A percentile compares a stretch with the other conserved stretches of the same genome.
Conservation (phyloP, 257 asterid species). For the Ocimum tenuiflorum region DNA sequence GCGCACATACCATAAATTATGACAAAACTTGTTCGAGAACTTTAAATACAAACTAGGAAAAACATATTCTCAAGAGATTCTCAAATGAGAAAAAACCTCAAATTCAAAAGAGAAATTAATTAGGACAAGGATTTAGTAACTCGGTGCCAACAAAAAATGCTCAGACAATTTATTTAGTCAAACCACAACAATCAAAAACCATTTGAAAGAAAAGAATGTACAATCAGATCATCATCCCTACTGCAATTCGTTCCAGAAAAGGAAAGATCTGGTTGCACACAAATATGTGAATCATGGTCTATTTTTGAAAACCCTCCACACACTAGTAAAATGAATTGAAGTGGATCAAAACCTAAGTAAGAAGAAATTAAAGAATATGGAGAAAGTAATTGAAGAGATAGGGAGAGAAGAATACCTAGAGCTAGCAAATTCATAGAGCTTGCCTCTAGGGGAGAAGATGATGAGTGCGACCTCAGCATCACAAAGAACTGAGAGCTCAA, state of each 20-base stretch:
- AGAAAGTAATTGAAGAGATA: no score
- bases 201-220: constrained; percentile 3
- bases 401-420: constrained; percentile 40
- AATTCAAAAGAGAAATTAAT: not conserved
- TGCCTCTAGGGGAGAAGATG: constrained; percentile 78
- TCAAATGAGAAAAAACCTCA: not conserved
- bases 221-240: not conserved
- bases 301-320: not conserved
- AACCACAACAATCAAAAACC: no score
- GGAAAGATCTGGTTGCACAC: not conserved
- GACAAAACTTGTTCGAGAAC: not conserved
- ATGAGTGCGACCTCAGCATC: constrained; percentile 82
- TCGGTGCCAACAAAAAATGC: no score
- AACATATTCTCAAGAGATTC: no score
- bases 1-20: not conserved
- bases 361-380: no score
- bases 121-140: no score
- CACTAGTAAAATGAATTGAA: no score
- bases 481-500: constrained; percentile 80
- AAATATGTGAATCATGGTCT: no score
- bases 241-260: not conserved
- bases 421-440: constrained; percentile 69
- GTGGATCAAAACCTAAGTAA: not conserved
- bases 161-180: no score
- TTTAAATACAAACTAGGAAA: no score